A percentile compares a stretch with the other conserved stretches of the same genome.
phyloP scores from a whole-genome alignment of 129 eudicot genomes.

The Tagetes patula region DNA sequence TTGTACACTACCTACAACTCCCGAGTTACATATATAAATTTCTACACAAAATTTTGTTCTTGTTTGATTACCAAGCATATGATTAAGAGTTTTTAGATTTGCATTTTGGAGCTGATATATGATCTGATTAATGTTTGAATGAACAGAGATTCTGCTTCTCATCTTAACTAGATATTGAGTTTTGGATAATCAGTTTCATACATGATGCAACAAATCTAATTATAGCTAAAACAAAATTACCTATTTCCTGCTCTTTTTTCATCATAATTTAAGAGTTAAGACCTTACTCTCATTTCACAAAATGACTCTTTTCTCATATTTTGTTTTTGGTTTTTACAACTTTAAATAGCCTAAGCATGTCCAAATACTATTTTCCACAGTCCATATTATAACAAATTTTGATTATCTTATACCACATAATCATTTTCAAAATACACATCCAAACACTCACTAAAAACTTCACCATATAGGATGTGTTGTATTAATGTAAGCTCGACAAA shows the following conservation, averaged over 20 bases:
- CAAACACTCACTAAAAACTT: conserved; percentile 1
- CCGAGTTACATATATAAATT: conserved; percentile 20
- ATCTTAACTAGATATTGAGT: conserved; percentile 8
- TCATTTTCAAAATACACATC: conserved; percentile 3
- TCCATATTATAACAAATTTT: not conserved
- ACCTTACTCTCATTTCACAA: not conserved
- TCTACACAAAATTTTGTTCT: conserved; percentile 11
- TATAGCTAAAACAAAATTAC: conserved; percentile 4
- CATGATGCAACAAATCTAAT: not conserved
- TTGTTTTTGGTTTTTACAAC: not conserved
- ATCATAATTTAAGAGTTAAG: not conserved
- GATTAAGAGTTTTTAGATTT: not conserved
- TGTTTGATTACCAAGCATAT: not conserved
- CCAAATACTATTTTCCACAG: not conserved
- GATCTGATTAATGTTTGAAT: not conserved
- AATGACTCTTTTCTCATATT: not conserved
- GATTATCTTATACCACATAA: not conserved
- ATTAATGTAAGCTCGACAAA: not conserved
- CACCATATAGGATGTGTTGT: not conserved
- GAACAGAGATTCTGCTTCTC: not conserved
- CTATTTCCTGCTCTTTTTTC: not conserved
- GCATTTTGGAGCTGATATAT: not conserved
- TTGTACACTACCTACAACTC: conserved; percentile 72
- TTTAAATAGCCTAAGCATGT: not conserved
- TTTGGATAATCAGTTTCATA: conserved; percentile 2